These are phyloP conservation scores for Cystobasidium tubakii DNA, from an alignment of 768 basidiomycete species.

Conservation along the genomic window DNA sequence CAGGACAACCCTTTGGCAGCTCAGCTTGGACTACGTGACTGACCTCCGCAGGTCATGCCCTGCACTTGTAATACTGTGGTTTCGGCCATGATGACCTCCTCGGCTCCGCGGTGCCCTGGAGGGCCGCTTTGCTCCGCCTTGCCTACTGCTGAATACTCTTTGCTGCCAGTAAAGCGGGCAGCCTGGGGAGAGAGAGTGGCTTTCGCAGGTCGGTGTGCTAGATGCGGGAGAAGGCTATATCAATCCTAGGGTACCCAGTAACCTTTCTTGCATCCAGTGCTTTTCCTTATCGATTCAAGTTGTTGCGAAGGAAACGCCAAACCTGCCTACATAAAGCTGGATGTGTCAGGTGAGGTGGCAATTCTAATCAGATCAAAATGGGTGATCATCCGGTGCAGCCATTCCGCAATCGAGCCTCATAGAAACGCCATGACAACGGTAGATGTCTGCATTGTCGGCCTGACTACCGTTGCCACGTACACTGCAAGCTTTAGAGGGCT, in stretches of 20 bases:
- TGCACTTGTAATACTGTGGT: constrained; percentile 59
- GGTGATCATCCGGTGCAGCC: too few relatives aligned
- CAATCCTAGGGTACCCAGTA: neutral
- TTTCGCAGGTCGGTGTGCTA: neutral
- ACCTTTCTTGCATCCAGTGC: neutral
- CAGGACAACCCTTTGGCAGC: neutral
- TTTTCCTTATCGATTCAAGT: neutral
- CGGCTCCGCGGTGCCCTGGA: neutral
- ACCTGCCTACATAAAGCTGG: too few relatives aligned
- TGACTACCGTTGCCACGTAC: too few relatives aligned
- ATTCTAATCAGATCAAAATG: neutral
- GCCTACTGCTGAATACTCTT: neutral
- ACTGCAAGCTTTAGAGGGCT: too few relatives aligned
- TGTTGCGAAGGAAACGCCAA: neutral
- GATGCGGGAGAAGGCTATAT: neutral
- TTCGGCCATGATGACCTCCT: neutral
- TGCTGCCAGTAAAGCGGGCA: neutral
- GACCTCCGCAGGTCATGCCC: constrained; percentile 65
- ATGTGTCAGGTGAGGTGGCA: neutral
- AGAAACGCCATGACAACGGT: too few relatives aligned
- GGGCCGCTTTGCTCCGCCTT: neutral
- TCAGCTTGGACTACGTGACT: neutral
- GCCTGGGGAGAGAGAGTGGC: neutral
- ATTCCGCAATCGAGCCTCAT: too few relatives aligned
- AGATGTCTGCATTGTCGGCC: too few relatives aligned